Percentiles rank a stretch among this genome's conserved stretches.
These are phyloP conservation scores for Pythium insidiosum DNA, from an alignment of 352 stramenopile species.

Conservation along the genomic window DNA sequence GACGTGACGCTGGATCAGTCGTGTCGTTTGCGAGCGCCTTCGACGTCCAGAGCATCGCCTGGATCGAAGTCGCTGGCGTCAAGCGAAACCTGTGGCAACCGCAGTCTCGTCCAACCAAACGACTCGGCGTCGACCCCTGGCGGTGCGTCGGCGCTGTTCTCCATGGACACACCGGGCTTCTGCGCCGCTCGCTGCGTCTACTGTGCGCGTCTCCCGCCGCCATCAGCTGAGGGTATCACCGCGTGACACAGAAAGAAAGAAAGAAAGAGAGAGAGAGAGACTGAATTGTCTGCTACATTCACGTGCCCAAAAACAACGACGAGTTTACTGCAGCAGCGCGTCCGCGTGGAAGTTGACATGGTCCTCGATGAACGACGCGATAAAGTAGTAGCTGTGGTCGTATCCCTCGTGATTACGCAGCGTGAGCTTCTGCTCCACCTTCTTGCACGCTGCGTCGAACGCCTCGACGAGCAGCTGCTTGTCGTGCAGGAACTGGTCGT, in stretches of 20 bases:
- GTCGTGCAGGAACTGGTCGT: conserved; percentile 84
- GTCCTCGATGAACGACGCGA: conserved; percentile 93
- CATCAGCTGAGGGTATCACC: too few relatives aligned
- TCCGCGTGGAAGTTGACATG: conserved; percentile 94
- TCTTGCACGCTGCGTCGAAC: conserved; percentile 78
- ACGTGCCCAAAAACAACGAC: too few relatives aligned
- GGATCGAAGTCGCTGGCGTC: not conserved
- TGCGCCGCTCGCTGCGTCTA: not conserved
- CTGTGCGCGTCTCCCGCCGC: too few relatives aligned
- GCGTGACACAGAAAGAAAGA: not conserved
- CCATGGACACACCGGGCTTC: not conserved
- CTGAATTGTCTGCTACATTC: too few relatives aligned
- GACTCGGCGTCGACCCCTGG: too few relatives aligned
- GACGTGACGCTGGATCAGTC: conserved; percentile 80
- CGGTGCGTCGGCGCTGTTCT: not conserved
- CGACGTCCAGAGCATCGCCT: not conserved
- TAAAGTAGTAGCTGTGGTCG: conserved; percentile 98
- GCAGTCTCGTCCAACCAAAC: not conserved
- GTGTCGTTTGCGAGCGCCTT: conserved; percentile 44
- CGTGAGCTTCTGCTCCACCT: conserved; percentile 73
- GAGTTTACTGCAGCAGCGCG: conserved; percentile 35
- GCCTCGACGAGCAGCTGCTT: conserved; percentile 90
- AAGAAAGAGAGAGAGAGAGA: too few relatives aligned
- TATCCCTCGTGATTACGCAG: conserved; percentile 88
- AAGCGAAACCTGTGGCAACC: not conserved